Conservation (phyloP, 2,329 filamentous ascomycete species). For the Calonectria crousiana region DNA sequence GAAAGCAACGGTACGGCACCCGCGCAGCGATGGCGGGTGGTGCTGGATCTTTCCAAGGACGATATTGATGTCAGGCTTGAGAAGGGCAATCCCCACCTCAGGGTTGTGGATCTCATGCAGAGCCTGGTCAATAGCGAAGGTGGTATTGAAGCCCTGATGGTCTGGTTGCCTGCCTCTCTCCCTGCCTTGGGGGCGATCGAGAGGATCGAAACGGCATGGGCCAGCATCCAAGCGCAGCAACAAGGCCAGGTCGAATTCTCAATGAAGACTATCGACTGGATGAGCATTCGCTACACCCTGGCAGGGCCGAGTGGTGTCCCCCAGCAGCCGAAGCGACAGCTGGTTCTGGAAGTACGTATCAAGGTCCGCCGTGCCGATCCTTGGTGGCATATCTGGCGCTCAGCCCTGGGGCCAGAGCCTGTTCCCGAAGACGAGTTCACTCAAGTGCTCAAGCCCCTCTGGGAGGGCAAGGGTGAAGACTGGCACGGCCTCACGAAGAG, state of each 20-base stretch:
- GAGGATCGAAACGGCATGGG: conserved; percentile 69
- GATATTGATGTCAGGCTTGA: conserved; percentile 71
- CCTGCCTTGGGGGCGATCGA: conserved; percentile 74
- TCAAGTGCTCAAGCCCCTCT: conserved; percentile 57
- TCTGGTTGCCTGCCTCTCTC: conserved; percentile 70
- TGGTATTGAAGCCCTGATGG: conserved; percentile 65
- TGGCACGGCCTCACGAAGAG: conserved; percentile 63
- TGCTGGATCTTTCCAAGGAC: conserved; percentile 67
- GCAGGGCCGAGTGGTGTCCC: conserved; percentile 36
- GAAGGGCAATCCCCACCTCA: conserved; percentile 74
- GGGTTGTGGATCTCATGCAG: conserved; percentile 70
- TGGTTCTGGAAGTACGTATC: conserved; percentile 67
- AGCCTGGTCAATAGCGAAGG: conserved; percentile 67
- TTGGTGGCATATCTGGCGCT: conserved; percentile 65
- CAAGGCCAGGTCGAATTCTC: conserved; percentile 64
- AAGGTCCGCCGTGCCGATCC: conserved; percentile 60
- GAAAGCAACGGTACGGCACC: conserved; percentile 1
- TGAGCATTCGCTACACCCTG: conserved; percentile 66
- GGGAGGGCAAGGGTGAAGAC: conserved; percentile 56
- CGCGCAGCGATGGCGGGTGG: conserved; percentile 61
- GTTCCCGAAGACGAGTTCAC: conserved; percentile 51
- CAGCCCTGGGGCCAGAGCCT: conserved; percentile 33
- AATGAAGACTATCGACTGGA: conserved; percentile 68
- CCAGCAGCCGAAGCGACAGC: conserved; percentile 47
- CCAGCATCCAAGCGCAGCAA: conserved; percentile 53